Percentiles rank a stretch among this genome's conserved stretches.
phyloP scores from a whole-genome alignment of 2,329 filamentous ascomycete genomes.

The Dothistroma pini region DNA sequence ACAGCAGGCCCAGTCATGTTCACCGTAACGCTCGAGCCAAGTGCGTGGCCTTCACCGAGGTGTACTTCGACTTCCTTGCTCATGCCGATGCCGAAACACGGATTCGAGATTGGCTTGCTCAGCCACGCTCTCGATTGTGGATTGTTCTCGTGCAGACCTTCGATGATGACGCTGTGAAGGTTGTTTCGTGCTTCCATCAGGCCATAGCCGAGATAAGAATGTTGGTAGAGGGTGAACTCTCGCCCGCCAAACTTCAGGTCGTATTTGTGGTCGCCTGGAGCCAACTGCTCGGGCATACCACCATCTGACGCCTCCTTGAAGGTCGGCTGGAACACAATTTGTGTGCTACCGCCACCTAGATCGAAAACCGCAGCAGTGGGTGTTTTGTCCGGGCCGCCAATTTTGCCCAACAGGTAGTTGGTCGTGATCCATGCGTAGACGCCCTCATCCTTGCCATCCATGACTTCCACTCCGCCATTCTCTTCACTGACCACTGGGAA shows the following conservation, averaged over 20 bases:
- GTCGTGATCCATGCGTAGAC: constrained; percentile 99
- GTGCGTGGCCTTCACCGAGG: constrained; percentile 61
- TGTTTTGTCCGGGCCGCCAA: constrained; percentile 84
- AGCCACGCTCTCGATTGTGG: constrained; percentile 62
- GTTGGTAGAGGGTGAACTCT: constrained; percentile 91
- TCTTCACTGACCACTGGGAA: constrained; percentile 89
- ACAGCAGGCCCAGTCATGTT: constrained; percentile 83
- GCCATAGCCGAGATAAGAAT: constrained; percentile 95
- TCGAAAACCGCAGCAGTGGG: constrained; percentile 95
- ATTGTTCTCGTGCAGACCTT: constrained; percentile 63
- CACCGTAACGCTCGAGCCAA: constrained; percentile 64
- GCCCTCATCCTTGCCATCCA: constrained; percentile 96
- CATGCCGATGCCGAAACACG: constrained; percentile 82
- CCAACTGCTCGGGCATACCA: constrained; percentile 80
- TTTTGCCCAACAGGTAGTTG: constrained; percentile 97
- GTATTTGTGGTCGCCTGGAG: constrained; percentile 95
- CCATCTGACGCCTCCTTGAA: constrained; percentile 70
- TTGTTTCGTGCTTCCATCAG: constrained; percentile 91
- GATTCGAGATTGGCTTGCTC: constrained; percentile 68
- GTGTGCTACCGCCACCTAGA: constrained; percentile 90
- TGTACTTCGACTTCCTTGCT: constrained; percentile 68
- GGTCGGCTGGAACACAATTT: constrained; percentile 97
- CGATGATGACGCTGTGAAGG: constrained; percentile 71
- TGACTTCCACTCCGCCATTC: constrained; percentile 86
- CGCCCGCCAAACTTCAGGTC: constrained; percentile 84